These are phyloP conservation scores for Rhizopogon rudus DNA, from an alignment of 768 basidiomycete genomes.

Conservation along the genomic window DNA sequence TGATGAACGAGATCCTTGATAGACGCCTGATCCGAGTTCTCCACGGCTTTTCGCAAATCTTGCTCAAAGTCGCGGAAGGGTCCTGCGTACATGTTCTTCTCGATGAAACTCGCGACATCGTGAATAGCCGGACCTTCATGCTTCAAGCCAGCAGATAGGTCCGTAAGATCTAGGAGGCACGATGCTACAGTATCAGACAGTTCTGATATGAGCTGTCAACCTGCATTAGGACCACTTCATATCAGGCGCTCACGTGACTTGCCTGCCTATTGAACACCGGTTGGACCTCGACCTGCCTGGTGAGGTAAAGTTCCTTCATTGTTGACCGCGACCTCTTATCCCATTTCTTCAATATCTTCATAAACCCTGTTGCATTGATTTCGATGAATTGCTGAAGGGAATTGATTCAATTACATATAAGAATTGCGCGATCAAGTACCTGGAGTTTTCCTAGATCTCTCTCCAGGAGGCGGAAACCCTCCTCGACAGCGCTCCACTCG, in stretches of 20 bases:
- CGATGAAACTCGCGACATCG: conserved; percentile 67
- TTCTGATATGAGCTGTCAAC: conserved; percentile 83
- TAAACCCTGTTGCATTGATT: conserved; percentile 93
- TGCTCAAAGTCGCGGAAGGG: conserved; percentile 87
- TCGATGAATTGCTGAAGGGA: conserved; percentile 85
- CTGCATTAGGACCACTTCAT: conserved; percentile 10
- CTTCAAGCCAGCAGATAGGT: conserved; percentile 67
- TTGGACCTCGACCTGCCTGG: conserved; percentile 97
- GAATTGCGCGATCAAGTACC: conserved; percentile 39
- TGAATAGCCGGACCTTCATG: conserved; percentile 77
- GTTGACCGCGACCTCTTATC: conserved; percentile 93
- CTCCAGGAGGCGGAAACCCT: conserved; percentile 92
- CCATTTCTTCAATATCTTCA: conserved; percentile 98
- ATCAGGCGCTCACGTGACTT: conserved; percentile 14
- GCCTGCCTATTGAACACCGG: conserved; percentile 96
- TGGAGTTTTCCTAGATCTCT: conserved; percentile 93
- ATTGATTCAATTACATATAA: conserved; percentile 14
- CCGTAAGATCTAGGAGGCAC: conserved; percentile 74
- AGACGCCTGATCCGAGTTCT: conserved; percentile 50
- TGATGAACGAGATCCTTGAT: conserved; percentile 67
- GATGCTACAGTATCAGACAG: conserved; percentile 88
- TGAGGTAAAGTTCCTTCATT: conserved; percentile 95
- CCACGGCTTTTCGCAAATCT: conserved; percentile 76
- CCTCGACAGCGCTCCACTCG: conserved; percentile 95
- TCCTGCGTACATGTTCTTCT: conserved; percentile 56